Conservation (phyloP, 148 eudicot species). For the Chenopodium album region DNA sequence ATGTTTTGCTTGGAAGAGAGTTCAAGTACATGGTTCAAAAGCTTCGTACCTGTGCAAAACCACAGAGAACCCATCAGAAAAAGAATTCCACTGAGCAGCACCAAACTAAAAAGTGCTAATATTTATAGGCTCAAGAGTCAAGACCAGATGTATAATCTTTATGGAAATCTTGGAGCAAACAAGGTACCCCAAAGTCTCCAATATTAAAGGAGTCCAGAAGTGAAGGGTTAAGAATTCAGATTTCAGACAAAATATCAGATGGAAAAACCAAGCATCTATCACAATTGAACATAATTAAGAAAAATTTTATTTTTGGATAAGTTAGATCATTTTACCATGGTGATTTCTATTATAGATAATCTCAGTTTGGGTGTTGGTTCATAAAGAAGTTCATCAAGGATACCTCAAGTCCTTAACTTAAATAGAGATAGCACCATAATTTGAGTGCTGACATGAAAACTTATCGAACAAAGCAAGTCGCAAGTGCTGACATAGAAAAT, state of each 20-base stretch:
- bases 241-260: not conserved
- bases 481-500: not conserved
- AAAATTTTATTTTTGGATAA: too few relatives aligned
- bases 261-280: not conserved
- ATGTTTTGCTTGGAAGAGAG: slow-evolving; percentile 71
- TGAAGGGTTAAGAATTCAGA: not conserved
- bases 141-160: not conserved
- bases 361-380: too few relatives aligned
- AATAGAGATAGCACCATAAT: not conserved
- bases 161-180: not conserved
- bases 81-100: not conserved
- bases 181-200: not conserved
- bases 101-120: not conserved
- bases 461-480: not conserved
- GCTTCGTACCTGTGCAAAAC: slow-evolving; percentile 59
- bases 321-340: too few relatives aligned
- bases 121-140: too few relatives aligned
- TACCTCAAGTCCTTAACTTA: too few relatives aligned
- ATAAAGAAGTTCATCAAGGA: too few relatives aligned
- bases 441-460: too few relatives aligned
- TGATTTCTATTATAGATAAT: too few relatives aligned
- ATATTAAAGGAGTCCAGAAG: not conserved
- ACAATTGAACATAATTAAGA: too few relatives aligned
- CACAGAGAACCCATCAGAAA: slow-evolving; percentile 10
- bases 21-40: slow-evolving; percentile 76